Evolutionary conservation across 495 filamentous ascomycete species (phyloP), one percentile per base, ranked within the genome.

Genomic region (Ramalina peruviana): DNA sequence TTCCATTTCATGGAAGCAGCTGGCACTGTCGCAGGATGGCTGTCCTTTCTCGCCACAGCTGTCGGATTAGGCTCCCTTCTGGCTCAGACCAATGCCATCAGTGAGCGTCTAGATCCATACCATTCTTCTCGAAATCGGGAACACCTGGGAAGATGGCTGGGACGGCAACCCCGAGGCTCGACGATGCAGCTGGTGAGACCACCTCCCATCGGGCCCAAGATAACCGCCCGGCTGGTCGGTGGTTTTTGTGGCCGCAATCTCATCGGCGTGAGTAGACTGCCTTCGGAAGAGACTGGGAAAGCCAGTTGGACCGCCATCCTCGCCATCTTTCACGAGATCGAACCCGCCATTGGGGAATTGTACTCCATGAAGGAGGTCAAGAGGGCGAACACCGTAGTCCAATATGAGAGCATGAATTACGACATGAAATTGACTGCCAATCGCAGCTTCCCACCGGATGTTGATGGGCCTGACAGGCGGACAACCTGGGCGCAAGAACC

Each of bases 41-140:
- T 63, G 15, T 60, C 62, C 19, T 61, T 65, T 49, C 47, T 51
- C 13, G 55, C 52, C 21, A 63, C 62, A 13, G 57, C 62, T 9
- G 47, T 58, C 23, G 62, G 60, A 12, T 50, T 65, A 6, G 62
- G 62, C 25, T 62, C 58, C 5, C 40, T 65, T 11, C 56, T 64
- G 21, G 50, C 54, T 19, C 62, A 63, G 25, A 54, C 61, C 2
- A 58, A 53, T 46, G 58, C 62, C 19, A 62, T 63, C 46, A 53
- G 55, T 46, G 54, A 58, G 17, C 49, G 56, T 41, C 47, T 65
- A 27, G 62, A 65, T 41, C 58, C 58, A n/a, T 65, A 54, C 53
- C 52, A 58, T 49, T 50, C 51, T 10, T 55, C 48, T 16, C 59
- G 60, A 33, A 54, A 51, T 10, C 42, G 45, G 4, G 58, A 60